phyloP scores from a whole-genome alignment of 257 asterid species.

The Solanum ahanhuiri region DNA sequence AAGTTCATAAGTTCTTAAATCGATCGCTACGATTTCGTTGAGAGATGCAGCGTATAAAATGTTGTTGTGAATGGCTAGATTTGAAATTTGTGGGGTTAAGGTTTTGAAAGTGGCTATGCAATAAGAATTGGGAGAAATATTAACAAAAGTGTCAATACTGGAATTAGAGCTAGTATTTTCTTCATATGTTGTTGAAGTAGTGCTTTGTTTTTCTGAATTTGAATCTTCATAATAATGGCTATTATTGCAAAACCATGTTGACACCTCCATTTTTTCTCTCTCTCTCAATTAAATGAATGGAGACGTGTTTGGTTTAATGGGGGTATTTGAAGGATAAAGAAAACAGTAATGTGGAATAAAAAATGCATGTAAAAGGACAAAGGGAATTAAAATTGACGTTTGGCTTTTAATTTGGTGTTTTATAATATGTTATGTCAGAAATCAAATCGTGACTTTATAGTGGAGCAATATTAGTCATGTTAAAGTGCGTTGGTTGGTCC shows the following conservation, averaged over 20 bases:
- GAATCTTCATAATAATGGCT: slow-evolving; percentile 6
- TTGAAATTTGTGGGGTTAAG: slow-evolving; percentile 34
- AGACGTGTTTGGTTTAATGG: not conserved
- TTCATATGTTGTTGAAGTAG: slow-evolving; percentile 25
- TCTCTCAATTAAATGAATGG: not conserved
- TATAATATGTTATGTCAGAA: not conserved
- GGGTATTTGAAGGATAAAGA: slow-evolving; percentile 2
- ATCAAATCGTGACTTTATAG: not conserved
- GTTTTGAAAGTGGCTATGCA: slow-evolving; percentile 17
- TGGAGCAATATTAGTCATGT: slow-evolving; percentile 5
- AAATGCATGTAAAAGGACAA: not conserved
- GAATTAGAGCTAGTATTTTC: slow-evolving; percentile 20
- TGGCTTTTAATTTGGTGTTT: slow-evolving; percentile 8
- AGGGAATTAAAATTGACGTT: slow-evolving; percentile 5
- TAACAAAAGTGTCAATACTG: slow-evolving; percentile 16
- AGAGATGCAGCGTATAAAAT: slow-evolving; percentile 39
- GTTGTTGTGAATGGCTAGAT: slow-evolving; percentile 30
- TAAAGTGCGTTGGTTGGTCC: slow-evolving; percentile 2
- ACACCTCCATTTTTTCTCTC: slow-evolving; percentile 26
- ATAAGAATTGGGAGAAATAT: not conserved
- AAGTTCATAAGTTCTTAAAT: slow-evolving; percentile 10
- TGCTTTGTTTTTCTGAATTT: slow-evolving; percentile 26
- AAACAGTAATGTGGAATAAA: slow-evolving; percentile 4
- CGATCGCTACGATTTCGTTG: slow-evolving; percentile 28
- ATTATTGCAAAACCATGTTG: slow-evolving; percentile 20